Evolutionary conservation across 306 rosid species (phyloP), one percentile per base, ranked within the genome.

Genomic region (Hippophae gyantsensis): DNA sequence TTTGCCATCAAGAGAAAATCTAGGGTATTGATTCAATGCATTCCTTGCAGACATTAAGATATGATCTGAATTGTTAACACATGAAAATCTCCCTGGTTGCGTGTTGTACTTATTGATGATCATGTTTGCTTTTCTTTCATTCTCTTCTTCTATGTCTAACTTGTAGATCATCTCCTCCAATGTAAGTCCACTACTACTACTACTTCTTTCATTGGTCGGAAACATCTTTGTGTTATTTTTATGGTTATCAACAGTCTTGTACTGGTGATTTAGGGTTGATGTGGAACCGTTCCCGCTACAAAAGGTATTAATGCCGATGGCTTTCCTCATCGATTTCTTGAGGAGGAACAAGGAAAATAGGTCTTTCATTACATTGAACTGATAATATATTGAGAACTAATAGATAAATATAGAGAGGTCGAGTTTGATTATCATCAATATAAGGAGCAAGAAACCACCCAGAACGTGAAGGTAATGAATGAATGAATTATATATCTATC

Each of bases 1-100:
- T 75, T 87, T 87, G 14, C 98, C 98, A 54, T 92, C 98, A 0
- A 92, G 92, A 2, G 98, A 92, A 71, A 92, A 92, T 56, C 98
- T 66, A 3, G 98, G 98, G 54, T 92, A 87, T 68, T 92, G 96
- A 74, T 81, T 87, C 80, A 92, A 69, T 9, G 98, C 98, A 43
- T 87, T 88, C 58, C 93, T 72, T 13, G 98, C 95, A 14, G 95
- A 87, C 62, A 94, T 72, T 48, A 92, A 60, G 60, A 92, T 87
- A 47, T 87, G 90, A 7, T 90, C 80, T 63, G 43, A 27, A n/a
- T 55, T 55, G 85, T 80, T 86, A 12, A 84, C 89, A 57, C 94
- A 77, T 2, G 96, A 85, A 86, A 81, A 80, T 59, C 94, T 80
- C 9, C 94, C 81, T 41, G 7, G 38, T 27, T 27, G 38, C 38